phyloP scores from a whole-genome alignment of 768 basidiomycete species.

The Podaxis sp. region DNA sequence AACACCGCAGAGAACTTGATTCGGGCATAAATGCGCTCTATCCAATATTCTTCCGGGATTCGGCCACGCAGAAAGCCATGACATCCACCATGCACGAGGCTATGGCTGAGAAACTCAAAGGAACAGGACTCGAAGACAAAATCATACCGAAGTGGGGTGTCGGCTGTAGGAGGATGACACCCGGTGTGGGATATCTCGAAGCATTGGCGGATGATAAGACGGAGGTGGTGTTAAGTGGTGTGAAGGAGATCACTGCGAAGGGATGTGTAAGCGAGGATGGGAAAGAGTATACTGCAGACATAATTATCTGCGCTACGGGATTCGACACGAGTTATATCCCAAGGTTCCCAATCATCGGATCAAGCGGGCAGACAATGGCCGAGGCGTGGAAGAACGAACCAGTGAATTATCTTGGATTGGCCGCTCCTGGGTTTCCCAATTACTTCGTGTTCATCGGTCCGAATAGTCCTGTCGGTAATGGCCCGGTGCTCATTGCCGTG shows the following conservation, averaged over 20 bases:
- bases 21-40: constrained; percentile 33
- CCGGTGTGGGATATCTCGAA: constrained; percentile 33
- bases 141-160: constrained; percentile 33
- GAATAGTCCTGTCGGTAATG: constrained; percentile 34
- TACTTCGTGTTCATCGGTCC: constrained; percentile 32
- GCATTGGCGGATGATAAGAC: constrained; percentile 29
- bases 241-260: constrained; percentile 26
- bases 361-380: constrained; percentile 22
- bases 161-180: constrained; percentile 34
- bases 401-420: constrained; percentile 29
- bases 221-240: constrained; percentile 27
- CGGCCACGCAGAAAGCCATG: constrained; percentile 29
- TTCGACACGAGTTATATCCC: constrained; percentile 33
- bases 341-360: constrained; percentile 31
- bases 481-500: constrained; percentile 28
- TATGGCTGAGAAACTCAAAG: constrained; percentile 41
- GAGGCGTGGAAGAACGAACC: constrained; percentile 32
- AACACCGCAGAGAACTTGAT: constrained; percentile 43
- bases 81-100: constrained; percentile 24
- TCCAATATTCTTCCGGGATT: constrained; percentile 28
- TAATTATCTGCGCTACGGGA: constrained; percentile 37
- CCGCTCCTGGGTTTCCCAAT: constrained; percentile 31
- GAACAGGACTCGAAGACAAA: constrained; percentile 40
- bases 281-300: constrained; percentile 30
- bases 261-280: constrained; percentile 29